Percentiles rank a stretch among this genome's conserved stretches.
Conservation (phyloP, 768 basidiomycete genomes). For the Psilocybe tampanensis region DNA sequence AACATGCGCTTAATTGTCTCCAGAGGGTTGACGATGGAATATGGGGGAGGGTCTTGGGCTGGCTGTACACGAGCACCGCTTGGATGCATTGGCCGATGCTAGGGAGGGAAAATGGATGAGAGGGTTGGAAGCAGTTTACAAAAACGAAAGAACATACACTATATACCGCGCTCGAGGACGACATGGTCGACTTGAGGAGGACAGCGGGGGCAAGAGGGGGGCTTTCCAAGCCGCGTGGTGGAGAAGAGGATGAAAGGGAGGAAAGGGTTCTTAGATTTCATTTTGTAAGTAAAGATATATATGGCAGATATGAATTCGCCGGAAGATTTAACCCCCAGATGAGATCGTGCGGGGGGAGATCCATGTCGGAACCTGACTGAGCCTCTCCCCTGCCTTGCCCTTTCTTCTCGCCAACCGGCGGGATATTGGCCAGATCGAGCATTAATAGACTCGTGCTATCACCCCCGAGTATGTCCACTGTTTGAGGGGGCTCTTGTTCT, state of each 20-base stretch:
- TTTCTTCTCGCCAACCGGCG: constrained; percentile 19
- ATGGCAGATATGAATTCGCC: constrained; percentile 24
- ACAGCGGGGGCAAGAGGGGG: constrained; percentile 8
- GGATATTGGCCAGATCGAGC: constrained; percentile 10
- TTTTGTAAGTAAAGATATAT: constrained; percentile 24
- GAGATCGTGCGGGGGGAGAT: constrained; percentile 21
- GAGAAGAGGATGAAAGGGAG: constrained; percentile 18
- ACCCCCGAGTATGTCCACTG: constrained; percentile 4
- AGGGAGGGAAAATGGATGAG: background rate
- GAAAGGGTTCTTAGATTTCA: constrained; percentile 25
- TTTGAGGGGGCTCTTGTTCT: background rate
- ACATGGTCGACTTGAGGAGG: constrained; percentile 20
- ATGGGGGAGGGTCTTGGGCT: constrained; percentile 30
- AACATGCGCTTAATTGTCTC: constrained; percentile 82
- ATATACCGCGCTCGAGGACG: constrained; percentile 26
- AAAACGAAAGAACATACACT: constrained; percentile 22
- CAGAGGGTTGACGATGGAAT: constrained; percentile 54
- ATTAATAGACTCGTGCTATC: background rate
- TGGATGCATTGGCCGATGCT: constrained; percentile 54
- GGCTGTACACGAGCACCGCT: constrained; percentile 39
- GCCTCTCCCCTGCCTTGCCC: constrained; percentile 14
- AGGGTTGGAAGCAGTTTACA: background rate
- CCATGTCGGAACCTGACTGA: constrained; percentile 2
- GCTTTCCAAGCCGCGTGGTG: constrained; percentile 16
- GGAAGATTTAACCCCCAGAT: constrained; percentile 25